Conservation (phyloP, 75 land plant genomes). For the Adiantum capillusveneris region DNA sequence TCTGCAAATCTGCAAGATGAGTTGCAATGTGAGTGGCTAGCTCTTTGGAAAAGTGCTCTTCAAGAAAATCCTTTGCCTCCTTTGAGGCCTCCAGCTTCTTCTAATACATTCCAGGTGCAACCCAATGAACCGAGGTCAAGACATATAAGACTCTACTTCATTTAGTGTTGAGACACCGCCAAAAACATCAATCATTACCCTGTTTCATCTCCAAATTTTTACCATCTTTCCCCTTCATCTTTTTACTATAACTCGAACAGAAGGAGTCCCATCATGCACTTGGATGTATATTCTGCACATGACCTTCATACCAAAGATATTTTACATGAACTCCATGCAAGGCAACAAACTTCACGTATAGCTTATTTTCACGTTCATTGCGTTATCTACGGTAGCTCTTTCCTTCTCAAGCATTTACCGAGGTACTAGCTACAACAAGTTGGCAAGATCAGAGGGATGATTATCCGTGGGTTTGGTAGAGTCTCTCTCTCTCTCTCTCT, state of each 20-base stretch:
- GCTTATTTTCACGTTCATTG: no score
- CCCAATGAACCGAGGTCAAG: conserved; percentile 14
- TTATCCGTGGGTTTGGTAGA: no score
- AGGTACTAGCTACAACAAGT: no score
- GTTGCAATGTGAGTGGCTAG: neutral
- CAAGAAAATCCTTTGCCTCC: conserved; percentile 16
- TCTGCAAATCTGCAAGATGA: conserved; percentile 4
- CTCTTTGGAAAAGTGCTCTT: conserved; percentile 13
- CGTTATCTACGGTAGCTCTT: no score
- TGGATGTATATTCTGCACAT: conserved; percentile 11
- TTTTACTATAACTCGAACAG: conserved; percentile 19
- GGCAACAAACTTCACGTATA: conserved; percentile 14
- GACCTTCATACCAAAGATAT: conserved; percentile 31
- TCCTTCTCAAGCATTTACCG: no score
- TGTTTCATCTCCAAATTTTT: conserved; percentile 27
- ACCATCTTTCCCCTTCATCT: conserved; percentile 32
- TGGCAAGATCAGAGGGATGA: no score
- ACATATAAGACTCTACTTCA: neutral
- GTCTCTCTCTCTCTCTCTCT: no score
- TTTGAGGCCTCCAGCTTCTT: conserved; percentile 21
- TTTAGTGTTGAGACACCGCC: conserved; percentile 8
- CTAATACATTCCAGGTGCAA: conserved; percentile 20
- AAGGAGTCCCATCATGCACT: conserved; percentile 20
- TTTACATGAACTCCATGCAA: conserved; percentile 19
- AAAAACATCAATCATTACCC: conserved; percentile 18